Evolutionary conservation across 1,284 basidiomycete genomes (phyloP).

Genomic region (Leccinum huronense): DNA sequence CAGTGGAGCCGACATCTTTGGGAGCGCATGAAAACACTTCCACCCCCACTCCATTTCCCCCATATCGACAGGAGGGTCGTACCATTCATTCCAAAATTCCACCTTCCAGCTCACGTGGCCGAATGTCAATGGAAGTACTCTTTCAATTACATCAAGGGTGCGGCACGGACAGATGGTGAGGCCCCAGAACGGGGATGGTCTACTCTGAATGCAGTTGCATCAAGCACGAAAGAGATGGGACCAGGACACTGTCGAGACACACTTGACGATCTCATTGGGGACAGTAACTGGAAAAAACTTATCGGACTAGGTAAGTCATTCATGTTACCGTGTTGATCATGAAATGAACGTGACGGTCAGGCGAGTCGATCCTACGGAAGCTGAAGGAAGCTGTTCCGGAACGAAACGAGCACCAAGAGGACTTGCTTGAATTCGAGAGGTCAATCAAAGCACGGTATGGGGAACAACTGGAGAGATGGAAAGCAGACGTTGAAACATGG

Average conservation of each 20-base stretch:
- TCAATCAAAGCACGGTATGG: background rate
- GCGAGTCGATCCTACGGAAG: background rate
- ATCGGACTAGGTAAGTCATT: background rate
- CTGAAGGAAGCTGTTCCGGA: slow-evolving; percentile 9
- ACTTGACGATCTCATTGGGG: background rate
- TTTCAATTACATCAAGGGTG: slow-evolving; percentile 9
- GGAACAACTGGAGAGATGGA: slow-evolving; percentile 3
- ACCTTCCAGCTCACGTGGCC: slow-evolving; percentile 10
- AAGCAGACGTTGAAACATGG: slow-evolving; percentile 6
- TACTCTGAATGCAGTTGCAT: slow-evolving; percentile 8
- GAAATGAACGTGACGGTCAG: background rate
- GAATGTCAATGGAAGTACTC: slow-evolving; percentile 17
- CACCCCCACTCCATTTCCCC: background rate
- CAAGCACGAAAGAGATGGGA: slow-evolving; percentile 18
- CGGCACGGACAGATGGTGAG: slow-evolving; percentile 11
- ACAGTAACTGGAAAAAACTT: slow-evolving; percentile 3
- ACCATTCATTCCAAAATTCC: slow-evolving; percentile 15
- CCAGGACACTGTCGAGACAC: slow-evolving; percentile 7
- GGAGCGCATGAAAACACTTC: background rate
- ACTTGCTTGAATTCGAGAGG: background rate
- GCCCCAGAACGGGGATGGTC: slow-evolving; percentile 12
- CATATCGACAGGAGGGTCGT: background rate
- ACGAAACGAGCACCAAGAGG: slow-evolving; percentile 2
- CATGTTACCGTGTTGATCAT: background rate
- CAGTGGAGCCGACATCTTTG: slow-evolving; percentile 8